These are phyloP conservation scores for Clonostachys sp. DNA, from an alignment of 2,329 filamentous ascomycete genomes.

Conservation along the genomic window DNA sequence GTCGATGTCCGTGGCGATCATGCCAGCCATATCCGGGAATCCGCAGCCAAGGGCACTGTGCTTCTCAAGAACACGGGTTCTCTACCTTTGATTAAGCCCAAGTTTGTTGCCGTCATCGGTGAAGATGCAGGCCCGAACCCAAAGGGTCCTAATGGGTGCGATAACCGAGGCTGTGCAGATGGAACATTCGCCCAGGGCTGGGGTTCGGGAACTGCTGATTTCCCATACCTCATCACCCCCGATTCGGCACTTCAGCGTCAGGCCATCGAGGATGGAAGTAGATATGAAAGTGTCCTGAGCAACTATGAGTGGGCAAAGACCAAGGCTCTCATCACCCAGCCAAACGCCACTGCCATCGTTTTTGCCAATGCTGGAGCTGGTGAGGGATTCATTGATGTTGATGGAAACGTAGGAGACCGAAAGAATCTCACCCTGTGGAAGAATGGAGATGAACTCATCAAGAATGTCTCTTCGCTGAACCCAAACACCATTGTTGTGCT, in stretches of 20 bases:
- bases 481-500: constrained; percentile 91
- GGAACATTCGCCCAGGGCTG: constrained; percentile 71
- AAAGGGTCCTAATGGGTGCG: constrained; percentile 74
- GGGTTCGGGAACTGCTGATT: constrained; percentile 71
- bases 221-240: constrained; percentile 73
- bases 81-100: constrained; percentile 75
- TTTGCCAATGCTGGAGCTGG: constrained; percentile 87
- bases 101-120: constrained; percentile 72
- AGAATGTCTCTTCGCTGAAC: constrained; percentile 71
- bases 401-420: constrained; percentile 81
- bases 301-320: constrained; percentile 61
- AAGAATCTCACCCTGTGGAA: constrained; percentile 91
- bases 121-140: constrained; percentile 76
- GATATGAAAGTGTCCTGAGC: constrained; percentile 63
- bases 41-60: constrained; percentile 77
- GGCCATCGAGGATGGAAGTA: constrained; percentile 52
- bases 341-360: constrained; percentile 70
- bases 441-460: constrained; percentile 73
- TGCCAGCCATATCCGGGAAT: constrained; percentile 65
- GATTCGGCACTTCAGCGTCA: constrained; percentile 64
- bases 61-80: constrained; percentile 80
- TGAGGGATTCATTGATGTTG: constrained; percentile 81
- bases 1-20: constrained; percentile 82
- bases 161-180: constrained; percentile 56
- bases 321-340: constrained; percentile 53